phyloP scores from a whole-genome alignment of 1,284 basidiomycete species.

The Cerioporus squamosus region DNA sequence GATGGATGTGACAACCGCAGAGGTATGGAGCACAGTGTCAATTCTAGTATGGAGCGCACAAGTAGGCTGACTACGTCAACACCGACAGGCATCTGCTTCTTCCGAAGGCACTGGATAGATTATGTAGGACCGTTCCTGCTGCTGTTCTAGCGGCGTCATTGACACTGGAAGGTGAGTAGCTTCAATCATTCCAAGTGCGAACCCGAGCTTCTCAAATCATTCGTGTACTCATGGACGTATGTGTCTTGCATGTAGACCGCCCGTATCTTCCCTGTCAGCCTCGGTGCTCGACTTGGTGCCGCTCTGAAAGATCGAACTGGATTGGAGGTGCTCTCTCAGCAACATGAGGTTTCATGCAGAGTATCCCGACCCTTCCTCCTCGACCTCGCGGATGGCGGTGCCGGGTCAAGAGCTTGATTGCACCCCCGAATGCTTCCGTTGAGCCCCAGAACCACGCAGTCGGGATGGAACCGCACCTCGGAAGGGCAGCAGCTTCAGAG shows the following conservation, averaged over 20 bases:
- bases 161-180: no score
- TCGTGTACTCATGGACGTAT: no score
- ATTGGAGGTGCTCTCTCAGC: not conserved
- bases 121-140: not conserved
- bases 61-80: not conserved
- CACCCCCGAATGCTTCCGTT: not conserved
- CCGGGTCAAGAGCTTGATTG: not conserved
- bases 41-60: no score
- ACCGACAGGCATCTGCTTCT: not conserved
- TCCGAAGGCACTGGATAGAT: not conserved
- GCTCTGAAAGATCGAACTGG: not conserved
- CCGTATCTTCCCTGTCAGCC: no score
- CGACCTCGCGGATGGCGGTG: slow-evolving; percentile 2
- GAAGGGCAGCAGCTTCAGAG: not conserved
- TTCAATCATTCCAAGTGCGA: no score
- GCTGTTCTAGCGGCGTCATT: not conserved
- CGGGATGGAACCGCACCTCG: not conserved
- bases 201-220: no score
- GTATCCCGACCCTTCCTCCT: not conserved
- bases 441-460: slow-evolving; percentile 11
- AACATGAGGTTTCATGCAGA: not conserved
- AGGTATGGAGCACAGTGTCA: not conserved
- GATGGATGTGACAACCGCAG: not conserved
- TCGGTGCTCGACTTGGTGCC: no score
- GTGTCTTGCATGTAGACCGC: no score